Evolutionary conservation across 2,329 filamentous ascomycete species (phyloP), one percentile per base, ranked within the genome.

Genomic region (Huntiella abstrusa): DNA sequence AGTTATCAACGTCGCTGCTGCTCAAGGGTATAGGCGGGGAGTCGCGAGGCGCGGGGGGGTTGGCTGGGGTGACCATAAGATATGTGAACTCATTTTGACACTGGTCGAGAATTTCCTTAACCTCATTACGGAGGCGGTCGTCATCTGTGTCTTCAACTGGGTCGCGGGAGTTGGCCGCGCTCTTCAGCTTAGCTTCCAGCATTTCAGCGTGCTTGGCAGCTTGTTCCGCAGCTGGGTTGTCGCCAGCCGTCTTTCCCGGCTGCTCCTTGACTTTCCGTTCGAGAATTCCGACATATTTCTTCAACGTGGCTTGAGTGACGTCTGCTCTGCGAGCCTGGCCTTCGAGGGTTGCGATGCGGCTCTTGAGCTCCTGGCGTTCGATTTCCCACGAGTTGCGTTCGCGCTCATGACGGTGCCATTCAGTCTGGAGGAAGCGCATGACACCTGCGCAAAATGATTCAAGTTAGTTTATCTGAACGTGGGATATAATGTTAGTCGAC

Each of bases 331-430:
- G 73, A 32, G 80, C 75, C 54, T 93, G 84, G 46, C 91, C 91
- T 64, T 98, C 91, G 53, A 96, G 75, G 57, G 83, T 82, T 44
- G 88, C 88, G 65, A 98, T 95, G 58, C 92, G 80, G 54, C 84
- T 86, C 68, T 93, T 94, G 91, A 98, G 96, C 66, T 98, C 91
- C 56, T 93, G 91, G 59, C 86, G 80, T 64, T 98, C 91, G 60
- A 98, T 98, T 63, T 98, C 91, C 91, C 91, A 98, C 34, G 86
- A 80, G 64, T 98, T 98, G 56, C 91, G 78, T 59, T 95, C 91
- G 64, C 91, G 83, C 65, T 98, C 91, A 62, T 98, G 88, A 54
- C 85, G 81, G 64, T 98, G 91, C 91, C 91, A 98, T 73, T 98
- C 88, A 41, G 91, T 91, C 66, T 98, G 91, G 35, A 98, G 76